These are phyloP conservation scores for Chenopodium album DNA, from an alignment of 148 eudicot genomes.

Conservation along the genomic window DNA sequence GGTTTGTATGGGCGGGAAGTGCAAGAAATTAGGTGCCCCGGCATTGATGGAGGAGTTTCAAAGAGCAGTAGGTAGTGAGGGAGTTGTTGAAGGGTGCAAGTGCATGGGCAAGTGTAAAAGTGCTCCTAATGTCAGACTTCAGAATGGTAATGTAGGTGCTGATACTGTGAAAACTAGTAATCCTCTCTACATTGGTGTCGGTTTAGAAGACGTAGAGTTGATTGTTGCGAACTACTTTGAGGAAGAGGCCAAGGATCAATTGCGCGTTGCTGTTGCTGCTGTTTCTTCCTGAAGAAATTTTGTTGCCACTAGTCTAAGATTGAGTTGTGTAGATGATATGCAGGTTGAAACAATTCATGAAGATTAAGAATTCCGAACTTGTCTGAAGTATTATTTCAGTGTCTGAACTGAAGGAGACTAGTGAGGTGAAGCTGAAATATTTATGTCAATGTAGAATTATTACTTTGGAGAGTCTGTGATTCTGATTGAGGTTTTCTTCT, in stretches of 20 bases:
- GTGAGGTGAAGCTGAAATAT: neutral
- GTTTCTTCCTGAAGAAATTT: neutral
- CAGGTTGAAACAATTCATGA: neutral
- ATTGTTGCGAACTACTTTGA: constrained; percentile 58
- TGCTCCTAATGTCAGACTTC: constrained; percentile 67
- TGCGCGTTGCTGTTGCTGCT: constrained; percentile 28
- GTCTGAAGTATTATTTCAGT: neutral
- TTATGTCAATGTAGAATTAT: neutral
- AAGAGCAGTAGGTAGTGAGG: constrained; percentile 49
- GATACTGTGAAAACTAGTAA: constrained; percentile 32
- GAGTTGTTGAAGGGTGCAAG: constrained; percentile 69
- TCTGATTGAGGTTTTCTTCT: neutral
- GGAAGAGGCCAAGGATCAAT: constrained; percentile 19
- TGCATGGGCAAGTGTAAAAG: constrained; percentile 90
- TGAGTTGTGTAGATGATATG: neutral
- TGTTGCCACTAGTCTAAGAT: neutral
- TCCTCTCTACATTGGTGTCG: constrained; percentile 64
- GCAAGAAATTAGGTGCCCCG: constrained; percentile 70
- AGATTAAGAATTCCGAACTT: neutral
- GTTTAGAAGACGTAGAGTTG: constrained; percentile 66
- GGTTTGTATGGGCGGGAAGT: constrained; percentile 95
- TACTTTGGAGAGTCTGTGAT: no score
- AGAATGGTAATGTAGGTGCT: constrained; percentile 21
- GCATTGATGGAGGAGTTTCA: constrained; percentile 57
- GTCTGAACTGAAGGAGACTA: neutral